Evolutionary conservation across 805 yeast genomes (phyloP), one percentile per base, ranked within the genome.

Genomic region (Saccharomycopsis malanga): DNA sequence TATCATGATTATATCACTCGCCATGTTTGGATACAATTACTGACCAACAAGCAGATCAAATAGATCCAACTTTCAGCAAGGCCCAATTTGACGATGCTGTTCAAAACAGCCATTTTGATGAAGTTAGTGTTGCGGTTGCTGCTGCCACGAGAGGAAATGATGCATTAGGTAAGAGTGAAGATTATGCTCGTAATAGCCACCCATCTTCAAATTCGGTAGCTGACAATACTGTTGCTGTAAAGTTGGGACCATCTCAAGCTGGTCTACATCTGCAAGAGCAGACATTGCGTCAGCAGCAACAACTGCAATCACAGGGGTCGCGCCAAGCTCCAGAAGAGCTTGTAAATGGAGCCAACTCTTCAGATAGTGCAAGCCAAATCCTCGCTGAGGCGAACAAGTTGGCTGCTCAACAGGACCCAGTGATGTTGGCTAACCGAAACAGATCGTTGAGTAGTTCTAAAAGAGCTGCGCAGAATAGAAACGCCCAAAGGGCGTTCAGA

Each of bases 401-500:
- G 12, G 12, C 12, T 9, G 30, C 30, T 27, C 30, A 27, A 27
- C 30, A 27, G 12, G 30, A 27, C n/a, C n/a, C n/a, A n/a, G n/a
- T n/a, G n/a, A n/a, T n/a, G 12, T 32, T 32, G 17, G 36, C 17
- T 32, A 5, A n/a, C n/a, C n/a, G n/a, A n/a, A n/a, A n/a, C n/a
- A n/a, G n/a, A 39, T 12, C 32, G 4, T 23, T 39, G 12, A 45
- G 12, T 25, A 74, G 72, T 48, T 77, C 93, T 35, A 87, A 86
- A 63, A 77, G 97, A 53, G 96, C 96, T 1, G 88, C 83, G 6
- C 97, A 89, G 65, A 89, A 89, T 68, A 72, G 97, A 59, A 81
- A 78, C 52, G 96, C 97, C 3, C 97, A 89, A 66, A 77, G 86
- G 56, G 95, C 96, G 6, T 89, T 88, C 66, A 75, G 97, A 60